Conservation (phyloP, 2,329 filamentous ascomycete genomes). For the Chaetothyriales sp. region DNA sequence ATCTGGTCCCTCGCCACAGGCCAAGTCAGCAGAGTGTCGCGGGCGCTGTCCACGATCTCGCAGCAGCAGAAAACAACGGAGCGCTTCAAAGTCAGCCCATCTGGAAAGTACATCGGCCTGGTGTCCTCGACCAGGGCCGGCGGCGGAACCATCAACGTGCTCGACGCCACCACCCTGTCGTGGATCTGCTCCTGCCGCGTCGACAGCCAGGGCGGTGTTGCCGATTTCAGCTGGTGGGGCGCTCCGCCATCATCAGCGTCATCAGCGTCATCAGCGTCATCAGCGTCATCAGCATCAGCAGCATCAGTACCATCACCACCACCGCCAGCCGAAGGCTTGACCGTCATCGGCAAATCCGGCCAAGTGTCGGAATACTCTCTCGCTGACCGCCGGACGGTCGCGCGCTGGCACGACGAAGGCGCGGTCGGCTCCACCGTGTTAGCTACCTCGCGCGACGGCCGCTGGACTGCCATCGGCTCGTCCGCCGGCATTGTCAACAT, state of each 20-base stretch:
- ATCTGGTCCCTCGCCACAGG: conserved; percentile 81
- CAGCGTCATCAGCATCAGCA: no score
- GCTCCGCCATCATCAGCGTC: conserved; percentile 26
- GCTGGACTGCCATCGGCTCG: conserved; percentile 81
- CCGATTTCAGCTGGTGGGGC: conserved; percentile 88
- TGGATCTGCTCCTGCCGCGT: conserved; percentile 75
- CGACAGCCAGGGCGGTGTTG: conserved; percentile 68
- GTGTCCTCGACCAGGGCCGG: conserved; percentile 69
- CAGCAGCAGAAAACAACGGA: conserved; percentile 85
- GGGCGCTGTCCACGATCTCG: conserved; percentile 38
- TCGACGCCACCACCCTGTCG: conserved; percentile 67
- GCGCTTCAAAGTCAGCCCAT: conserved; percentile 72
- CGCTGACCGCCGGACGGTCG: conserved; percentile 53
- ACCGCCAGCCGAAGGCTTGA: conserved; percentile 54
- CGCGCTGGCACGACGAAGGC: conserved; percentile 80
- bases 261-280: not conserved
- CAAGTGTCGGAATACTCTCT: conserved; percentile 84
- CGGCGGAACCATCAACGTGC: conserved; percentile 73
- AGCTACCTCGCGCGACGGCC: conserved; percentile 53
- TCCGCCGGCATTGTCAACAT: conserved; percentile 82
- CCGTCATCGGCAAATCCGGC: conserved; percentile 71
- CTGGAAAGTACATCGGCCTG: conserved; percentile 73
- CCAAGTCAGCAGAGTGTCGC: conserved; percentile 65
- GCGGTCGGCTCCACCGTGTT: conserved; percentile 74
- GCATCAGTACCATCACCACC: no score